Base-by-base conservation (phyloP, 208 protist species). In the Trypanosomatidae sp. region DNA sequence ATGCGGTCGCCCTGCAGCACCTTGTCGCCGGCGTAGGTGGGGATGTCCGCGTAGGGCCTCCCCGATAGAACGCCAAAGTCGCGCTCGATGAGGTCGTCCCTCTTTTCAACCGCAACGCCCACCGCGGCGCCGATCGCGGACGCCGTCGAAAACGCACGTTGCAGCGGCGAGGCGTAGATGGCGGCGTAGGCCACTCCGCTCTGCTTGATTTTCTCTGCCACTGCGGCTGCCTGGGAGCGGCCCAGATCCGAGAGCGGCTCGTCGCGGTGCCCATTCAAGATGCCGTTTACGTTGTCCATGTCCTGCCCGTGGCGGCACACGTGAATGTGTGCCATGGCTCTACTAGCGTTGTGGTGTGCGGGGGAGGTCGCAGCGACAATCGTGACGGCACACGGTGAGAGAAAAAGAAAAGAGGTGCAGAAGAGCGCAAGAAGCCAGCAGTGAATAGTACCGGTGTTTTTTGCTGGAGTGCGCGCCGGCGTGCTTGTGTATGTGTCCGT, bases 31-130 rank as follows among this genome's bases (percentile, higher is more conserved):
- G 88, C 90, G 71, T 86, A 90, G 39, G 71, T 85, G 2, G 77
- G 50, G 39, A 96, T 96, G 28, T 93, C 81, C 3, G 74, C 77
- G 68, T 93, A 86, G 13, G 91, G 90, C 74, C 87, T 87, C 1
- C 94, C 94, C 0, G 90, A 81, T n/a, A 97, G 66, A n/a, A 94
- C 81, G 53, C 94, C 94, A 71, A 97, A 97, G 71, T 97, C 91
- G 46, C 94, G 84, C 69, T 97, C 94, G 53, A 94, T 92, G 1
- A 97, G 83, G 43, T 88, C 80, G 17, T 59, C 70, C 9, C 84
- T 76, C 30, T 79, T 78, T 12, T 73, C 19, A 3, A 94, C 87
- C n/a, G 60, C 30, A 6, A 91, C 52, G n/a, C 71, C 68, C 15
- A 94, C 55, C 0, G 80, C 71, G 10, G 55, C 65, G 8, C 71